Evolutionary conservation across 2,329 filamentous ascomycete genomes (phyloP), one percentile per base, ranked within the genome.

Genomic region (Fusarium sp.): DNA sequence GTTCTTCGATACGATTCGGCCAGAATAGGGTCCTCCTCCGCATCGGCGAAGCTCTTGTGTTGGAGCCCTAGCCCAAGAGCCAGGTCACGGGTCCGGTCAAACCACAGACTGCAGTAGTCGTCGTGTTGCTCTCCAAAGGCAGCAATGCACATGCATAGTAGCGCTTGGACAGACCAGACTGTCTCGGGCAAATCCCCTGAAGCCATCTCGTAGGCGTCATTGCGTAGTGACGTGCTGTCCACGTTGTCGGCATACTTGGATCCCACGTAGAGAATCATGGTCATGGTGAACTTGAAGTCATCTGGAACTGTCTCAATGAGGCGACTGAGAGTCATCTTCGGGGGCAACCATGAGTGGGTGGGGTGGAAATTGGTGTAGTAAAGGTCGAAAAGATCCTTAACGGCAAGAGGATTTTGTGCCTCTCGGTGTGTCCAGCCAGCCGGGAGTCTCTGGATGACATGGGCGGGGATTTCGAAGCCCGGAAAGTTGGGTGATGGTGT

Each of bases 1-100:
- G 77, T 77, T 33, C 77, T 69, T 47, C 77, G 68, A 27, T 71
- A 76, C 7, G 77, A 79, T 47, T 79, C 77, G 25, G 76, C 75
- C 4, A 77, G 32, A 33, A 78, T 6, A 27, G 57, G 67, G 25
- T 66, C 38, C 15, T 52, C 15, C 32, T 72, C 68, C 5, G 56
- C 35, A n/a, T 76, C 68, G 8, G 74, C 68, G 32, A 70, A 76
- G 32, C 47, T 47, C 35, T 76, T 78, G 45, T 68, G 37, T 38
- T 77, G 77, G 7, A 79, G 69, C 6, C 64, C 70, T 1, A 78
- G 50, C 2, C 32, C 33, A 35, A 78, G 59, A 20, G 77, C 74
- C 32, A 78, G 71, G 6, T 54, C 45, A 30, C 68, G 61, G 8
- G 77, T 66, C 27, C n/a, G 59, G 8, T 58, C 14, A 25, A 77